These are phyloP conservation scores for Fusarium sp. DNA, from an alignment of 2,329 filamentous ascomycete species.

Conservation along the genomic window DNA sequence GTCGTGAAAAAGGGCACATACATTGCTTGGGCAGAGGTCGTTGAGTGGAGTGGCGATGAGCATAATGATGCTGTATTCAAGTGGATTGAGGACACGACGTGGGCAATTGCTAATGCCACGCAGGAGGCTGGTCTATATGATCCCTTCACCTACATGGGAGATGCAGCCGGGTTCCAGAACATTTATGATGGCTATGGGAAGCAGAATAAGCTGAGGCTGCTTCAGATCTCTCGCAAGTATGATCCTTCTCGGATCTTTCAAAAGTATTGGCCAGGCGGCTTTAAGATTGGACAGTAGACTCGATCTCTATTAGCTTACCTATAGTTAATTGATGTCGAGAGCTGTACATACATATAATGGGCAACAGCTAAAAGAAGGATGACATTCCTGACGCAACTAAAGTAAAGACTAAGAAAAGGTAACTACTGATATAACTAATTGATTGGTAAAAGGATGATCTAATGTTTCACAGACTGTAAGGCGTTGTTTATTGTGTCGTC, in stretches of 20 bases:
- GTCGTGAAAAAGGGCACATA: constrained; percentile 29
- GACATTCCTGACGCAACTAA: rapidly evolving
- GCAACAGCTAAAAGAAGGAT: not conserved
- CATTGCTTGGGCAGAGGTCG: constrained; percentile 32
- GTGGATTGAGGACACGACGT: constrained; percentile 29
- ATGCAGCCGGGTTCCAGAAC: constrained; percentile 25
- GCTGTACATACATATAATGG: too few relatives aligned
- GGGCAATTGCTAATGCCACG: constrained; percentile 28
- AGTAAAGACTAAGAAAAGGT: rapidly evolving
- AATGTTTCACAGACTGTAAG: not conserved
- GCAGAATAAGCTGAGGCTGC: constrained; percentile 12
- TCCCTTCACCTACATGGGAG: constrained; percentile 31
- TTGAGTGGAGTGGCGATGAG: constrained; percentile 32
- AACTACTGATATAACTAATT: not conserved
- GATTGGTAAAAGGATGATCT: not conserved
- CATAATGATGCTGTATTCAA: constrained; percentile 23
- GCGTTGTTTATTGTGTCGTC: not conserved
- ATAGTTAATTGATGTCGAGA: rapidly evolving
- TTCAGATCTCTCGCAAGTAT: constrained; percentile 26
- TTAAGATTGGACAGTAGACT: constrained; percentile 14
- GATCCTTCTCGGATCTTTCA: constrained; percentile 20
- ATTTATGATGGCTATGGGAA: constrained; percentile 24
- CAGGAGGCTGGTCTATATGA: constrained; percentile 21
- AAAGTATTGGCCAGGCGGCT: constrained; percentile 25
- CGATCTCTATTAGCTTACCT: rapidly evolving